Conservation (phyloP, 1,284 basidiomycete genomes). For the Ceratobasidium sp. region DNA sequence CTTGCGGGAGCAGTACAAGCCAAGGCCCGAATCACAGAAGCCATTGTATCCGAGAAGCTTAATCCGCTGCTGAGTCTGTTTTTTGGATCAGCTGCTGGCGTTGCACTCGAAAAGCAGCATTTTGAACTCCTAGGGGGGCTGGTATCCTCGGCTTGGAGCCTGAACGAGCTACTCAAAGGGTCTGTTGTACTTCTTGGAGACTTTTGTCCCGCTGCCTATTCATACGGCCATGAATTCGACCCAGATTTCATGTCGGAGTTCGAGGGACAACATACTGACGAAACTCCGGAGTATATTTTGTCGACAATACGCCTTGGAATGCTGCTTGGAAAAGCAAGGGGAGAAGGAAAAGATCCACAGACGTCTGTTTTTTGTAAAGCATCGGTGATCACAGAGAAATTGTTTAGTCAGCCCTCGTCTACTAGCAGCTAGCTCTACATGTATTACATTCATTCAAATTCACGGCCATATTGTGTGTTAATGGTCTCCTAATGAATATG, state of each 20-base stretch:
- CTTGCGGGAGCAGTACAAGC: not conserved
- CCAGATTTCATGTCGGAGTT: constrained; percentile 19
- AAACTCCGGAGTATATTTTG: constrained; percentile 3
- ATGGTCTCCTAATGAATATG: no score
- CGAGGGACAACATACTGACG: not conserved
- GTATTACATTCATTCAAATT: no score
- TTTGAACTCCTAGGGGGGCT: not conserved
- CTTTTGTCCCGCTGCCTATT: not conserved
- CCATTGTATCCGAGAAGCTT: not conserved
- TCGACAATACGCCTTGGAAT: constrained; percentile 23
- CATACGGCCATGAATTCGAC: not conserved
- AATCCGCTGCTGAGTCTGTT: not conserved
- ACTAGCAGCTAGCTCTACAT: no score
- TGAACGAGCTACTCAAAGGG: constrained; percentile 27
- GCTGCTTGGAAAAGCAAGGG: not conserved
- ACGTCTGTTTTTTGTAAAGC: not conserved
- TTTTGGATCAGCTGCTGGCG: constrained; percentile 2
- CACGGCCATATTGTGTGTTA: no score
- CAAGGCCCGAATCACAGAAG: not conserved
- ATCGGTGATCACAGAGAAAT: not conserved
- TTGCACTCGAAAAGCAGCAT: not conserved
- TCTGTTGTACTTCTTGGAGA: constrained; percentile 19
- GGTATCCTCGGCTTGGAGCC: constrained; percentile 5
- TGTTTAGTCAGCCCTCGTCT: no score
- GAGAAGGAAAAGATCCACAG: not conserved